Conservation (phyloP, 257 asterid genomes). For the Handroanthus guayacan region DNA sequence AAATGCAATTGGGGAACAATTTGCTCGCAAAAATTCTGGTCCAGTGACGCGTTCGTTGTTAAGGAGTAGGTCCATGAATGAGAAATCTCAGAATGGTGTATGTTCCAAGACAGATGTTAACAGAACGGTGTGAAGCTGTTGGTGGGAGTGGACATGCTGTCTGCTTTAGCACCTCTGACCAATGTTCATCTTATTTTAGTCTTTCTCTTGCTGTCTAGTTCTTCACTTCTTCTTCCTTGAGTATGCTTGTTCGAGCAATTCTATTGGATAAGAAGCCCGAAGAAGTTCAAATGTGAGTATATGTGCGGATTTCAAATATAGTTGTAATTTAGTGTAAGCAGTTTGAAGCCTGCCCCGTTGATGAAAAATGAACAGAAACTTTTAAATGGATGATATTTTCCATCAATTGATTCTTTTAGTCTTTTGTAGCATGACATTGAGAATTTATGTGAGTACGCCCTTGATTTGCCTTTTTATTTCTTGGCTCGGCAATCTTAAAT, state of each 20-base stretch:
- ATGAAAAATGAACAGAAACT: background rate
- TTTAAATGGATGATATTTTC: background rate
- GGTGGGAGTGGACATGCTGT: slow-evolving; percentile 2
- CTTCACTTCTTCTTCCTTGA: slow-evolving; percentile 66
- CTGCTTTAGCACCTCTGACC: background rate
- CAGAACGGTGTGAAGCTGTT: slow-evolving; percentile 56
- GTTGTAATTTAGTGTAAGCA: background rate
- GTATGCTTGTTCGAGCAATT: slow-evolving; percentile 82
- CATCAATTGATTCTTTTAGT: background rate
- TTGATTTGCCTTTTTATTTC: background rate
- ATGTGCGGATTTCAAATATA: background rate
- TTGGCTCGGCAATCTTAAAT: slow-evolving; percentile 21
- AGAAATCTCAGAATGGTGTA: slow-evolving; percentile 54
- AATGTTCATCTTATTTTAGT: background rate
- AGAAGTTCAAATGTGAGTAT: slow-evolving; percentile 81
- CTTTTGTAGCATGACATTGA: background rate
- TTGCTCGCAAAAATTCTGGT: slow-evolving; percentile 76
- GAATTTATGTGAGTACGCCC: background rate
- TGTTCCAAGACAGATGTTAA: slow-evolving; percentile 50
- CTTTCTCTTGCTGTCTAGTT: slow-evolving; percentile 57
- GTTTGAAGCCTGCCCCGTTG: background rate
- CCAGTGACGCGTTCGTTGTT: slow-evolving; percentile 67
- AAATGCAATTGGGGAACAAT: slow-evolving; percentile 63
- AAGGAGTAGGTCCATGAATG: slow-evolving; percentile 61
- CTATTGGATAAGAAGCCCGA: slow-evolving; percentile 91